phyloP scores from a whole-genome alignment of 2,329 filamentous ascomycete species.

The Epichloe amarillans region DNA sequence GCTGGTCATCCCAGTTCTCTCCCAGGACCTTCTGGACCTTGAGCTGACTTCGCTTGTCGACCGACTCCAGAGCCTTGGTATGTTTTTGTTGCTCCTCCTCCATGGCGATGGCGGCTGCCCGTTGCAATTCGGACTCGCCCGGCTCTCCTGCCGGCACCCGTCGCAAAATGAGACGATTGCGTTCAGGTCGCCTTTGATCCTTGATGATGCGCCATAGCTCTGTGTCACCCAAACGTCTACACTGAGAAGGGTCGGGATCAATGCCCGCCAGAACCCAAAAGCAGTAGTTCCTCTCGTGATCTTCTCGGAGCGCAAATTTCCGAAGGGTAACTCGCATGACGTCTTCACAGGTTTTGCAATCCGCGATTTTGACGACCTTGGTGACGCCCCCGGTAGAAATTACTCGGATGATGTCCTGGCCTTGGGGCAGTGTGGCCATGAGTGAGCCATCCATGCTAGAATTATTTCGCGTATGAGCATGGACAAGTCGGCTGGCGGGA shows the following conservation, averaged over 20 bases:
- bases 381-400: slow-evolving; percentile 86
- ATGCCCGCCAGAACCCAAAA: slow-evolving; percentile 86
- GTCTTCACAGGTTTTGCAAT: slow-evolving; percentile 83
- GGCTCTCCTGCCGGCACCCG: slow-evolving; percentile 90
- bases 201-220: slow-evolving; percentile 88
- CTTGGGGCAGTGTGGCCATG: slow-evolving; percentile 71
- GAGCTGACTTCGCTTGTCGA: slow-evolving; percentile 65
- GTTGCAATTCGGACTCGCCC: slow-evolving; percentile 70
- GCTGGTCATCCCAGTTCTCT: slow-evolving; percentile 66
- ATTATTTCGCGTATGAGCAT: slow-evolving; percentile 62
- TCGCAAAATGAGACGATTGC: slow-evolving; percentile 78
- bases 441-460: slow-evolving; percentile 77
- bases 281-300: slow-evolving; percentile 89
- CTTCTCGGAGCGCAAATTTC: slow-evolving; percentile 78
- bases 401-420: slow-evolving; percentile 81
- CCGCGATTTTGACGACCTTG: slow-evolving; percentile 85
- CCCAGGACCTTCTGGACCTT: slow-evolving; percentile 86
- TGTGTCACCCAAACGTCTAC: slow-evolving; percentile 69
- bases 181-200: slow-evolving; percentile 70
- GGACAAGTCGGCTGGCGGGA: slow-evolving; percentile 48
- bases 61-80: slow-evolving; percentile 44
- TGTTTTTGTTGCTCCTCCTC: slow-evolving; percentile 73
- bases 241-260: slow-evolving; percentile 69
- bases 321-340: slow-evolving; percentile 80
- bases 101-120: slow-evolving; percentile 77